Conservation (phyloP, 345 rosid genomes). For the Aurinia saxatilis region DNA sequence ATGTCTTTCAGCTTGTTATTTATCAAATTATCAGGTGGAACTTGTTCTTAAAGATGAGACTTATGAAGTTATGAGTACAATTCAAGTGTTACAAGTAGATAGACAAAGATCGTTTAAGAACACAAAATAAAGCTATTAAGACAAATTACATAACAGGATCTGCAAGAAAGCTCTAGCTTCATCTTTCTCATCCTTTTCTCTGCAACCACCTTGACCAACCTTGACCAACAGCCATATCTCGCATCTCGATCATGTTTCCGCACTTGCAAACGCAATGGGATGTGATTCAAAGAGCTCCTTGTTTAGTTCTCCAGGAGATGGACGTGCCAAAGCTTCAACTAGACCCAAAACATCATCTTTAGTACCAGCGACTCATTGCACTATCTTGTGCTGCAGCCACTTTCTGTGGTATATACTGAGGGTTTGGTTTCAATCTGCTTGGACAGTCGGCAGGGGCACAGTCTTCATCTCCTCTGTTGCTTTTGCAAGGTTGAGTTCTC, state of each 20-base stretch:
- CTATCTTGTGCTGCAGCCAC: conserved; percentile 82
- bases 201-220: background rate
- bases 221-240: background rate
- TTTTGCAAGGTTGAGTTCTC: conserved; percentile 59
- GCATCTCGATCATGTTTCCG: background rate
- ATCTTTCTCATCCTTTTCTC: background rate
- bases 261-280: background rate
- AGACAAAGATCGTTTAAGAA: background rate
- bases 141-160: conserved; percentile 8
- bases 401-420: conserved; percentile 72
- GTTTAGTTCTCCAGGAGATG: background rate
- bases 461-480: conserved; percentile 65
- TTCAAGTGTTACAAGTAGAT: background rate
- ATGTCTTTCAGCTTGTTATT: no score
- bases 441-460: conserved; percentile 34
- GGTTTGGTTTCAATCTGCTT: conserved; percentile 67
- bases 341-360: conserved; percentile 4
- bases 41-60: background rate
- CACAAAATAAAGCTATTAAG: background rate
- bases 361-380: conserved; percentile 69
- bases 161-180: background rate
- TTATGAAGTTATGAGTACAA: background rate
- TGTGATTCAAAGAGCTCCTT: background rate
- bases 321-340: background rate
- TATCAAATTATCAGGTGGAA: background rate